Conservation (phyloP, 495 filamentous ascomycete genomes). For the Talaromyces nanjingensis region DNA sequence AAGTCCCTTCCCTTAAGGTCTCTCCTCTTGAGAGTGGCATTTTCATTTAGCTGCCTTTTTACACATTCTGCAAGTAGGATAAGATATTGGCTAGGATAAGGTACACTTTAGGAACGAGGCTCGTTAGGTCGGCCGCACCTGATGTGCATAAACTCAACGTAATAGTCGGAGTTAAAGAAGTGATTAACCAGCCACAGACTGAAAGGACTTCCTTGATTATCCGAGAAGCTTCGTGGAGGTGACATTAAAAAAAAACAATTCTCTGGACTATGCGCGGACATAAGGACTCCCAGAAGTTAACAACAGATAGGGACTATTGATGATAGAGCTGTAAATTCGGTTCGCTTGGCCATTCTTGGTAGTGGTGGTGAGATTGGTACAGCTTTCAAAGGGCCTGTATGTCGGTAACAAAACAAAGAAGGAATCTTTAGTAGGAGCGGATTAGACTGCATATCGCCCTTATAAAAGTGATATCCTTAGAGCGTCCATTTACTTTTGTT, state of each 20-base stretch:
- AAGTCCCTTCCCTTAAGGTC: neutral
- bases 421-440: neutral
- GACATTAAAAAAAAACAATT: neutral
- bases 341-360: neutral
- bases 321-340: neutral
- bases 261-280: neutral
- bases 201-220: neutral
- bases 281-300: neutral
- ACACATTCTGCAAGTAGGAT: too few species aligned
- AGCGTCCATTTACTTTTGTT: neutral
- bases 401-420: neutral
- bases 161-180: neutral
- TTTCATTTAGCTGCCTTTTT: neutral
- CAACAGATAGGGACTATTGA: neutral
- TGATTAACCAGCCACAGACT: neutral
- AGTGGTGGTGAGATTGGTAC: neutral
- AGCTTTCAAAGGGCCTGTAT: neutral
- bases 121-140: neutral
- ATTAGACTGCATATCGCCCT: neutral
- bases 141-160: neutral
- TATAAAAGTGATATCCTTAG: neutral
- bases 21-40: neutral
- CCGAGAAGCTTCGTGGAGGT: neutral
- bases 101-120: neutral
- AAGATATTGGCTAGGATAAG: neutral